Evolutionary conservation across 805 yeast genomes (phyloP), one percentile per base, ranked within the genome.

Genomic region (Scheffersomyces ergatensis): DNA sequence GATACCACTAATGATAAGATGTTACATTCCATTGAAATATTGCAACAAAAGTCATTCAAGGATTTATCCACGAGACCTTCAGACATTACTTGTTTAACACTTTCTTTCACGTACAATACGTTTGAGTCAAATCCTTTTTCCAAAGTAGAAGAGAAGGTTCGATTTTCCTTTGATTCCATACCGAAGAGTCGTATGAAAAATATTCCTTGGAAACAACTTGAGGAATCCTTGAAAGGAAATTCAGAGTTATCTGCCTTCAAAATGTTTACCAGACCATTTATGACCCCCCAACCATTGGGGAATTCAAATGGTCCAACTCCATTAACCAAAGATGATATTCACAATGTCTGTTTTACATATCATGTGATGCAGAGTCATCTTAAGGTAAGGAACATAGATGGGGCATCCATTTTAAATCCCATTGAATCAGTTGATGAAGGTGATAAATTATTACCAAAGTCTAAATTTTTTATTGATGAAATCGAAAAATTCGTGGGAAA

Each of bases 41-140:
- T n/a, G n/a, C n/a, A n/a, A n/a, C n/a, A n/a, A n/a, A n/a, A n/a
- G n/a, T n/a, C n/a, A n/a, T n/a, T n/a, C n/a, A n/a, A n/a, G n/a
- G n/a, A n/a, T n/a, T n/a, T n/a, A n/a, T n/a, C n/a, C n/a, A n/a
- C n/a, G n/a, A n/a, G n/a, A n/a, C n/a, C n/a, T n/a, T n/a, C n/a
- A n/a, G n/a, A n/a, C n/a, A 20, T 40, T 13, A 57, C 69, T 0
- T 67, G 72, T 39, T 48, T 70, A 50, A 65, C 74, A 1, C 26
- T 67, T 14, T 57, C 70, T 0, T 66, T 63, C 37, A 54, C 53
- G n/a, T 70, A 51, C 46, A 60, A 59, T 38, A 55, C 68, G 1
- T 57, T 53, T 40, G 66, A 62, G n/a, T 42, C 57, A 5, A 58
- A 65, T 37, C 70, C 70, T 2, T 63, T 67, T 42, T 31, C 45